Evolutionary conservation across 108 stramenopile genomes (phyloP), one percentile per base, ranked within the genome.

Genomic region (Cylindrotheca fusiformis): DNA sequence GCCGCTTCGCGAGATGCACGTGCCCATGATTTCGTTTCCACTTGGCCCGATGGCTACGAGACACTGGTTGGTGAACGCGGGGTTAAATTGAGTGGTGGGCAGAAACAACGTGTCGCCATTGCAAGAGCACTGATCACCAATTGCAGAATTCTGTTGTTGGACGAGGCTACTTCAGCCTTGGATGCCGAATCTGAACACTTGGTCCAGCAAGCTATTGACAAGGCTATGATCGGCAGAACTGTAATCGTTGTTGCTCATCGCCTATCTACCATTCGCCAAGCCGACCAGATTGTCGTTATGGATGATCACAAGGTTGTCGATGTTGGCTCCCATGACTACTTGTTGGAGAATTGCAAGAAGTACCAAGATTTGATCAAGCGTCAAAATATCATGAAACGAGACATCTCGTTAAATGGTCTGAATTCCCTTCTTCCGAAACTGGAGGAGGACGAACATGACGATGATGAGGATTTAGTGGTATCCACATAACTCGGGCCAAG

Each of bases 41-140:
- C 54, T 3, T 79, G 81, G 63, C 75, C 86, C 0, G 62, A 85
- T 6, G 74, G 76, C 6, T 96, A 84, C 63, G 82, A 93, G 21
- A 95, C 94, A 4, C 32, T 95, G 74, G 58, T 88, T 58, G 81
- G 82, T 41, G 84, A 85, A 33, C 56, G 78, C 25, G 80, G 84
- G n/a, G 69, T 80, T 1, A 75, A 80, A 48, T 48, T 66, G 19
- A 65, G 65, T 48, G 65, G 54, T n/a, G 71, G 97, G 0, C 97
- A 98, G 77, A 95, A 95, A 56, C 97, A 98, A 65, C 72, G 97
- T 20, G 65, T 98, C 25, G 84, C 90, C 32, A 95, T 97, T 46
- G 94, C 96, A 2, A 80, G 96, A 29, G 93, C 94, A 2, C 55
- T 95, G 31, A 29, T 84, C 50, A 63, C 65, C 18, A 75, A 84